phyloP scores from a whole-genome alignment of 805 yeast species.

The Candida berthetii region DNA sequence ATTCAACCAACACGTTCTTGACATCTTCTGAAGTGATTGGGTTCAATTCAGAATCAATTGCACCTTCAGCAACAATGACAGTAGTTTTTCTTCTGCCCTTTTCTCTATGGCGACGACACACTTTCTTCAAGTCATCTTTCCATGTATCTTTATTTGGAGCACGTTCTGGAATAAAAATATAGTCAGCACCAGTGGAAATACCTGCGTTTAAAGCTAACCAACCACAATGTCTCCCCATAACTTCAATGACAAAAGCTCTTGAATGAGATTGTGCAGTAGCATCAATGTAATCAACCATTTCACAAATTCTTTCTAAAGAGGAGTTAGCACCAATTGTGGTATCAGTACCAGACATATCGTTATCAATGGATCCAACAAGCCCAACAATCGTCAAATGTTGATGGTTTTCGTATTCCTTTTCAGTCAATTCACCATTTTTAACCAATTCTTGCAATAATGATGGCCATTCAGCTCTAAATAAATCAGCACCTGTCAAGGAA shows the following conservation, averaged over 20 bases:
- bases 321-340: constrained; percentile 96
- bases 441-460: constrained; percentile 70
- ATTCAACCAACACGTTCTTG: constrained; percentile 70
- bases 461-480: constrained; percentile 95
- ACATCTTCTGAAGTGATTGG: constrained; percentile 81
- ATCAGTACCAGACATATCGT: constrained; percentile 97
- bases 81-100: constrained; percentile 92
- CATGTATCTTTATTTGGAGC: constrained; percentile 74
- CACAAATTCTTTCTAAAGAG: constrained; percentile 87
- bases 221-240: constrained; percentile 99
- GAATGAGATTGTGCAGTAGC: constrained; percentile 97
- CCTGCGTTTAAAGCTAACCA: constrained; percentile 99
- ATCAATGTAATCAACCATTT: constrained; percentile 92
- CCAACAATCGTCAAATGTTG: constrained; percentile 83
- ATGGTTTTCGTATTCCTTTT: constrained; percentile 54
- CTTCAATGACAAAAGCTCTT: constrained; percentile 96
- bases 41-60: constrained; percentile 72
- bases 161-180: constrained; percentile 88
- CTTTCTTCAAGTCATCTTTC: constrained; percentile 72
- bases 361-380: constrained; percentile 93
- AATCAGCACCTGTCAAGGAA: constrained; percentile 94
- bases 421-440: constrained; percentile 46
- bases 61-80: constrained; percentile 98
- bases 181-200: constrained; percentile 93
- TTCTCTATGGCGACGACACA: constrained; percentile 72